Evolutionary conservation across 2,329 filamentous ascomycete genomes (phyloP).

Genomic region (Raffaelea arxii): DNA sequence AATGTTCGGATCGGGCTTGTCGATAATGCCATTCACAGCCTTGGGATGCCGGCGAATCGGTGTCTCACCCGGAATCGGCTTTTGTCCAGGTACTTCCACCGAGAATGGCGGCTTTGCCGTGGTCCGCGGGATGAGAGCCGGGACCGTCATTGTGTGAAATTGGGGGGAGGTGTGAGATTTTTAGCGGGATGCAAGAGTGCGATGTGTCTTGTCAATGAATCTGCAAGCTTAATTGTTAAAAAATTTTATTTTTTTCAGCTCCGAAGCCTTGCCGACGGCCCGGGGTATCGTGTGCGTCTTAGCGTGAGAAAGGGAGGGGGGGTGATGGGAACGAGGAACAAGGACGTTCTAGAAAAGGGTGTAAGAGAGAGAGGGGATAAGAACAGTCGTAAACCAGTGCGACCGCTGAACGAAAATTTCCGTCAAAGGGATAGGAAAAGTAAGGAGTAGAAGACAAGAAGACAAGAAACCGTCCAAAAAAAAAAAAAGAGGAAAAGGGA

Average conservation of each 20-base stretch:
- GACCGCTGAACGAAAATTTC: no score
- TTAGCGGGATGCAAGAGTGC: not conserved
- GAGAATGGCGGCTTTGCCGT: slow-evolving; percentile 55
- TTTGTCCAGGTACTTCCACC: slow-evolving; percentile 54
- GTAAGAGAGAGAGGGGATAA: no score
- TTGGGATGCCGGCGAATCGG: slow-evolving; percentile 58
- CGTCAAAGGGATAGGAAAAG: not conserved
- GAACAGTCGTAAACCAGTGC: no score
- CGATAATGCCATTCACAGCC: slow-evolving; percentile 51
- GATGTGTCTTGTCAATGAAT: not conserved
- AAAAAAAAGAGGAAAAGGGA: not conserved
- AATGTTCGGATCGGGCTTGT: slow-evolving; percentile 53
- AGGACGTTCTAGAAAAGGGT: no score
- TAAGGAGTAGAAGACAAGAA: not conserved
- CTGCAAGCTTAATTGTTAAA: no score
- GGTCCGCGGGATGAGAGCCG: slow-evolving; percentile 32
- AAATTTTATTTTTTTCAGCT: no score
- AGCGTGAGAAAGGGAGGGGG: no score
- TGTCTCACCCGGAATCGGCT: slow-evolving; percentile 62
- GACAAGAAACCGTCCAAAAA: not conserved
- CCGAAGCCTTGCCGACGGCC: no score
- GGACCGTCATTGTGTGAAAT: slow-evolving; percentile 6
- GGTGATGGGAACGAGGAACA: no score
- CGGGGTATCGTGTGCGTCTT: no score
- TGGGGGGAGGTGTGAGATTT: not conserved